Evolutionary conservation across 202 grass and related monocot genomes (phyloP), one percentile per base, ranked within the genome.

Genomic region (Schoenoplectus triqueter): DNA sequence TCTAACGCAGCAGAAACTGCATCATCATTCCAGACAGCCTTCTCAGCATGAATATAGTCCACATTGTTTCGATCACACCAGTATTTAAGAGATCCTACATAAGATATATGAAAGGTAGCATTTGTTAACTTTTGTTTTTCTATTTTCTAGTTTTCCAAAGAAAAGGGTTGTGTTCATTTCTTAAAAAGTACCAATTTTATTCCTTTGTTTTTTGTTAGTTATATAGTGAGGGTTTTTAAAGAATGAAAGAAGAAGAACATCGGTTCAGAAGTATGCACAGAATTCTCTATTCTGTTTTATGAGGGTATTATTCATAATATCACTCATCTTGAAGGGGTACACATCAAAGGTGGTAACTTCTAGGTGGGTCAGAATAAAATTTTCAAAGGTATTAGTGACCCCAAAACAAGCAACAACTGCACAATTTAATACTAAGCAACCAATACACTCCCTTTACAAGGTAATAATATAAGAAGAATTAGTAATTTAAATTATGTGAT

Each of bases 61-160:
- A 92, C 93, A 76, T 91, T 92, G 81, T 90, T 91, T 63, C 91
- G 89, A 48, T 98, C 91, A 42, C 92, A 86, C 95, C 95, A 98
- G 78, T 98, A 98, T 84, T 80, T 95, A 50, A 98, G 87, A 10
- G 93, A 88, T 56, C 90, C 93, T 98, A 65, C 87, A 61, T 54
- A 73, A 6, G 50, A 10, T 56, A 20, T 8, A 41, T 59, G 40
- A 31, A 9, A 6, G 52, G 22, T 1, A 42, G 6, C 52, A 0
- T 77, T 59, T 78, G 21, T 78, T n/a, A 41, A 31, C 18, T 49
- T 64, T 2, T 19, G 55, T 19, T 48, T 72, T 48, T 48, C 5
- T 15, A 15, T 42, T 69, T 69, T 46, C 17, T 69, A 31, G 31
- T 31, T 31, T 31, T 31, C 31, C 6, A n/a, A 44, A 69, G 13